Evolutionary conservation across 2,329 filamentous ascomycete species (phyloP).

Genomic region (Dactylellina sp.): DNA sequence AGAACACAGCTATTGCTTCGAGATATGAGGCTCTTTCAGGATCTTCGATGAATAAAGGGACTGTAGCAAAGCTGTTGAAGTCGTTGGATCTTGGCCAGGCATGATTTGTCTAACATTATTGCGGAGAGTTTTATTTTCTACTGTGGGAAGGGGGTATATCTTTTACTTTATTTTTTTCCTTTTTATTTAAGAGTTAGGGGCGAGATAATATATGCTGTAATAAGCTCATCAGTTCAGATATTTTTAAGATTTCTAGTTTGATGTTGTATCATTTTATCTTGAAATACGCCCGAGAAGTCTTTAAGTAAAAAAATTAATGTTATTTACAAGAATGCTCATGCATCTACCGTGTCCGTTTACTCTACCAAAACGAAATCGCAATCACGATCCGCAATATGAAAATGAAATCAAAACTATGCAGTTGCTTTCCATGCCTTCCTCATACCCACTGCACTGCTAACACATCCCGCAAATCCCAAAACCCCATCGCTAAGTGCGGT

Average conservation of each 20-base stretch:
- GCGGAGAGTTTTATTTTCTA: too few species aligned
- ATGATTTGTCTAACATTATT: too few species aligned
- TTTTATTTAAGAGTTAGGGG: too few species aligned
- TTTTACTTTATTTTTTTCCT: too few species aligned
- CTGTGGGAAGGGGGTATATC: too few species aligned
- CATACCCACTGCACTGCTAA: slow-evolving; percentile 52
- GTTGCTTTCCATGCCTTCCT: slow-evolving; percentile 53
- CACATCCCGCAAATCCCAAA: slow-evolving; percentile 49
- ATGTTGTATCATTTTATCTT: too few species aligned
- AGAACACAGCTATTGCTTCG: slow-evolving; percentile 45
- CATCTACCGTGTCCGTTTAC: background rate
- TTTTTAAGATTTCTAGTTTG: too few species aligned
- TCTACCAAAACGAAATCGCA: background rate
- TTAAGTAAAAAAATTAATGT: background rate
- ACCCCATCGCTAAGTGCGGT: slow-evolving; percentile 41
- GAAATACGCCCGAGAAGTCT: background rate
- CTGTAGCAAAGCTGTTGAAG: slow-evolving; percentile 41
- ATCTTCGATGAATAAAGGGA: slow-evolving; percentile 13
- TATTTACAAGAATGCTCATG: background rate
- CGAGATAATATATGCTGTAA: too few species aligned
- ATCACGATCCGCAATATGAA: background rate
- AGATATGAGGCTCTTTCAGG: slow-evolving; percentile 33
- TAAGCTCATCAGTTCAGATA: too few species aligned
- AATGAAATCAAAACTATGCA: slow-evolving; percentile 15
- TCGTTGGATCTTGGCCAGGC: slow-evolving; percentile 8